Evolutionary conservation across 495 filamentous ascomycete species (phyloP), one percentile per base, ranked within the genome.

Genomic region (Physcia stellaris): DNA sequence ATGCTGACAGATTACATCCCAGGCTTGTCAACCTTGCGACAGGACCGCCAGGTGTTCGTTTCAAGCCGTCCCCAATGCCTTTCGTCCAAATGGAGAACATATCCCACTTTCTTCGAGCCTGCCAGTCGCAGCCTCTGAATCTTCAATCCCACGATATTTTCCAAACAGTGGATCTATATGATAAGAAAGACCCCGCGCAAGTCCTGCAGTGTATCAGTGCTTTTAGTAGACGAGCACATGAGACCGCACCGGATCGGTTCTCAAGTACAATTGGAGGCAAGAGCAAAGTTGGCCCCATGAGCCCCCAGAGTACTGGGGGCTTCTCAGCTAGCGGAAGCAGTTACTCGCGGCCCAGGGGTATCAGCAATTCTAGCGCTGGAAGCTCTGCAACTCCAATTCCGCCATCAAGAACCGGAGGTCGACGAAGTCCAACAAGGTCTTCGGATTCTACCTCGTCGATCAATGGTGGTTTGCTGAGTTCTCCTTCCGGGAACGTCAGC

Each of bases 11-110:
- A 15, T 17, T 27, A 24, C 13, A 16, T 37, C 30, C 16, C 42
- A 94, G 87, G 50, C 75, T 98, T 28, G 70, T 83, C 42, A 98
- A 94, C 51, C 68, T 86, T 38, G 83, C 73, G 32, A 64, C 87
- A 37, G 79, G 78, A 6, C 67, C 75, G 6, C 80, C 86, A 7
- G 81, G 81, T 28, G 75, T 93, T 56, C 67, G 66, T 36, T 82
- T 68, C 59, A 94, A 94, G 60, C 67, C 75, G 42, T 92, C 84
- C 0, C 52, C 75, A 19, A 96, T 95, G 86, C 90, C 90, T 2
- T 98, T 98, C 59, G 87, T 96, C 23, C 92, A 96, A 59, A 96
- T 94, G 90, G 90, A 99, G 56, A 96, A 99, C 50, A 94, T 99
- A 52, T 92, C 88, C 6, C 83, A 90, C 54, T 99, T 95, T 63